Percentiles rank a stretch among this genome's conserved stretches.
phyloP scores from a whole-genome alignment of 306 rosid genomes.

The Oemleria cerasiformis region DNA sequence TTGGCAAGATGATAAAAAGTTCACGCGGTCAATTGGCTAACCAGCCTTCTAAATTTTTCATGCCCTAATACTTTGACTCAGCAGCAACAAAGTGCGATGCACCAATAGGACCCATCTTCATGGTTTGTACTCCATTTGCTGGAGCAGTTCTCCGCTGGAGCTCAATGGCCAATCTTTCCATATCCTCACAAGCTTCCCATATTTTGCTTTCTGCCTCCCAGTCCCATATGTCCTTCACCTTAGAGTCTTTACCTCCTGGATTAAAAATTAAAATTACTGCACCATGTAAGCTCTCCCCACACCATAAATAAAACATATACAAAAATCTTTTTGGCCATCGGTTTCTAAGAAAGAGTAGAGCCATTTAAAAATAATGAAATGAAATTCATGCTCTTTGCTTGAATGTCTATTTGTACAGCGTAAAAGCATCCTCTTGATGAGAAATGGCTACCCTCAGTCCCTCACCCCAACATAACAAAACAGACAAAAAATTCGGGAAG shows the following conservation, averaged over 20 bases:
- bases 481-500: too few species aligned
- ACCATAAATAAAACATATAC: neutral
- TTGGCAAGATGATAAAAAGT: too few species aligned
- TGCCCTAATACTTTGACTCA: too few species aligned
- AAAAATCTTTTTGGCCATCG: neutral
- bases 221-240: constrained; percentile 19
- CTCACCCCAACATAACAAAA: too few species aligned
- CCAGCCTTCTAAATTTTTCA: too few species aligned
- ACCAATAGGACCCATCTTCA: neutral
- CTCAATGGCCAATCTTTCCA: constrained; percentile 27
- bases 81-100: neutral
- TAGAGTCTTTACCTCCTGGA: constrained; percentile 6
- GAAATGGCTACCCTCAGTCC: too few species aligned
- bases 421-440: too few species aligned
- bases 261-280: neutral
- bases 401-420: too few species aligned
- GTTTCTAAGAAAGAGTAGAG: too few species aligned
- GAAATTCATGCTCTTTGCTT: neutral
- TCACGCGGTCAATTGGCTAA: too few species aligned
- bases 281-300: neutral
- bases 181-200: constrained; percentile 28
- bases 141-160: constrained; percentile 5
- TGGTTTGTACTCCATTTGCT: neutral
- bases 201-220: constrained; percentile 28
- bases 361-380: neutral